Evolutionary conservation across 2,329 filamentous ascomycete genomes (phyloP).

Genomic region (Aspergillus spinulosporus): DNA sequence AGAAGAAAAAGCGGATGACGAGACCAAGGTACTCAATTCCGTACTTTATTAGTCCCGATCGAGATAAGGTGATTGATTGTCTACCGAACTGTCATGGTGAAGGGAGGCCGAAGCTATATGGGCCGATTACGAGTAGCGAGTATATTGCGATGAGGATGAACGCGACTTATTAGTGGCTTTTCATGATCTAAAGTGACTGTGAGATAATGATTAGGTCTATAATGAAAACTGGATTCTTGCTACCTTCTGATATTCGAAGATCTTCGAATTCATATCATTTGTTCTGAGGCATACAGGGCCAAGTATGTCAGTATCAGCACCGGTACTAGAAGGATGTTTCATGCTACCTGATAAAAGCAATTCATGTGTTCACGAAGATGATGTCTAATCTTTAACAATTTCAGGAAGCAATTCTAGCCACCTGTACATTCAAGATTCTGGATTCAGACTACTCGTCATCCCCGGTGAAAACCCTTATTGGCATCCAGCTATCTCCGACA

Average conservation of each 20-base stretch:
- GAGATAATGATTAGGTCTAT: no score
- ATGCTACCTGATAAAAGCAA: no score
- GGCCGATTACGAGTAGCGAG: constrained; percentile 5
- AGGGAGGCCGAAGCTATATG: constrained; percentile 6
- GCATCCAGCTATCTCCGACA: constrained; percentile 69
- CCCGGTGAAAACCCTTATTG: constrained; percentile 77
- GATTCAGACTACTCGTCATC: constrained; percentile 66
- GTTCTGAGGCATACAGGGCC: no score
- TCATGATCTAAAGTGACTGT: background rate
- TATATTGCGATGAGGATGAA: constrained; percentile 12
- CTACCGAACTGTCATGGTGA: constrained; percentile 2
- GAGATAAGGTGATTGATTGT: constrained; percentile 5
- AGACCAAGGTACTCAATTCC: constrained; percentile 4
- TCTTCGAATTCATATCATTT: no score
- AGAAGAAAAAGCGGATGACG: background rate
- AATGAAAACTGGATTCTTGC: no score
- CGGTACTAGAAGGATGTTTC: no score
- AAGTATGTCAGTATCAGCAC: no score
- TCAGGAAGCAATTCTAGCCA: no score
- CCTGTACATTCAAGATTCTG: no score
- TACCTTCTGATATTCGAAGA: no score
- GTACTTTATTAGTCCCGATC: constrained; percentile 5
- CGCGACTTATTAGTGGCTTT: constrained; percentile 2
- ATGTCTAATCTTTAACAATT: no score
- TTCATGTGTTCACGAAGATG: no score